Conservation (phyloP, 1,284 basidiomycete species). For the Abortiporus biennis region DNA sequence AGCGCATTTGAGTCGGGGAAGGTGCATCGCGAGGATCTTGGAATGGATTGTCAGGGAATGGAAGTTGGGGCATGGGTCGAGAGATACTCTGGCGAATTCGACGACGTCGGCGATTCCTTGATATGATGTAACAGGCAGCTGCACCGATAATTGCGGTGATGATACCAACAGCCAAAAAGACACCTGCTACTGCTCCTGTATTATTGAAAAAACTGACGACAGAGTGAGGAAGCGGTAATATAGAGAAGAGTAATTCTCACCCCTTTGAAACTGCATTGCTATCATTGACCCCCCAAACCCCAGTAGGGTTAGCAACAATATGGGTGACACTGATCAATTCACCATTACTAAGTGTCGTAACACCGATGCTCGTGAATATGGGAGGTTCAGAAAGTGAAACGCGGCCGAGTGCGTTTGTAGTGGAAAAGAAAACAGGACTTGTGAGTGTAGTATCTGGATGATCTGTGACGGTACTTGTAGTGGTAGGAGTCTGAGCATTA, state of each 20-base stretch:
- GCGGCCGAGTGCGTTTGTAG: conserved; percentile 31
- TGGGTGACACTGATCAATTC: conserved; percentile 38
- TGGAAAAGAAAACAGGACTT: conserved; percentile 32
- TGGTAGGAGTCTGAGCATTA: conserved; percentile 12
- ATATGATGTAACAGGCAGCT: conserved; percentile 28
- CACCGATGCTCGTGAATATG: conserved; percentile 38
- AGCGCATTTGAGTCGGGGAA: conserved; percentile 13
- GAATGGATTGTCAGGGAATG: conserved; percentile 23
- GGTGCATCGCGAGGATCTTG: conserved; percentile 19
- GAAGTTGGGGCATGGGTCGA: conserved; percentile 27
- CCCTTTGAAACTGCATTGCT: conserved; percentile 14
- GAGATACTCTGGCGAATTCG: conserved; percentile 29
- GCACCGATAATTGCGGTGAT: conserved; percentile 30
- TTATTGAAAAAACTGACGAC: conserved; percentile 45
- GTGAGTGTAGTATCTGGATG: conserved; percentile 39
- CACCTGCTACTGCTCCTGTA: conserved; percentile 47
- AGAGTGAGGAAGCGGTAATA: not conserved
- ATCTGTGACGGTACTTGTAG: conserved; percentile 37
- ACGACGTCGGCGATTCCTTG: conserved; percentile 35
- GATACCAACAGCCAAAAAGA: conserved; percentile 49
- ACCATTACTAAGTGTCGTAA: conserved; percentile 38
- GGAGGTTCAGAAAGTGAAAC: conserved; percentile 33
- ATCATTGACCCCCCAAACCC: conserved; percentile 20
- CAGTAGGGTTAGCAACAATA: conserved; percentile 42
- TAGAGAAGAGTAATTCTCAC: not conserved